Evolutionary conservation across 1,139 yeast genomes (phyloP), one percentile per base, ranked within the genome.

Genomic region (Geotrichum carabidarum): DNA sequence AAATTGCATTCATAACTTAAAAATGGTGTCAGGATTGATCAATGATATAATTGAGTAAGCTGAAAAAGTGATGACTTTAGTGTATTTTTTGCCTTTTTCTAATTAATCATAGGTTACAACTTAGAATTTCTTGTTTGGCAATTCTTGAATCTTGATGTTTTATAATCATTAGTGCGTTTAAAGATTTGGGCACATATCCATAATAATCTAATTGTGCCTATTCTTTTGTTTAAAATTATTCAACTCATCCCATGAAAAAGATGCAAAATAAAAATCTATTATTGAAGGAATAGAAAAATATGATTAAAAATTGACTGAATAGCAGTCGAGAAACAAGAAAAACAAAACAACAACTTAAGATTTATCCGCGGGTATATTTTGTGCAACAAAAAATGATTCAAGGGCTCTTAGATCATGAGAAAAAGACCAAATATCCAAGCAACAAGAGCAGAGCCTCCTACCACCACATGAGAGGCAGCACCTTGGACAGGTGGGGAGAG

Each of bases 341-440:
- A 34, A 44, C 31, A 17, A 31, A 32, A 44, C 14, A 17, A 41
- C 5, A 17, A 41, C 2, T 14, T 6, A 41, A 41, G 14, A 7
- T 5, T 11, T 34, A 34, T n/a, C 37, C 12, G 37, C n/a, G n/a
- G n/a, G n/a, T 34, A 12, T 43, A 18, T 43, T 27, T 22, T 43
- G 11, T 43, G 18, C 22, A 30, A 8, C 40, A 14, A 30, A 35
- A 47, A 36, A 8, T 9, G 30, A 18, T 36, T 11, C n/a, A 11
- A 22, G 12, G 18, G 11, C 32, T 12, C 32, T 38, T 51, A 45
- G 9, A 45, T 40, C 40, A 37, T 37, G 34, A 50, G 22, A 18
- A 51, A 4, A 32, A 46, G 9, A 15, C 47, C 54, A 40, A 50
- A 36, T 34, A 32, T 41, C 53, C 53, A 50, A 30, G 48, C 35